Evolutionary conservation across 116 monocot species (phyloP), one percentile per base, ranked within the genome.

Genomic region (Trichopus zeylanicus): DNA sequence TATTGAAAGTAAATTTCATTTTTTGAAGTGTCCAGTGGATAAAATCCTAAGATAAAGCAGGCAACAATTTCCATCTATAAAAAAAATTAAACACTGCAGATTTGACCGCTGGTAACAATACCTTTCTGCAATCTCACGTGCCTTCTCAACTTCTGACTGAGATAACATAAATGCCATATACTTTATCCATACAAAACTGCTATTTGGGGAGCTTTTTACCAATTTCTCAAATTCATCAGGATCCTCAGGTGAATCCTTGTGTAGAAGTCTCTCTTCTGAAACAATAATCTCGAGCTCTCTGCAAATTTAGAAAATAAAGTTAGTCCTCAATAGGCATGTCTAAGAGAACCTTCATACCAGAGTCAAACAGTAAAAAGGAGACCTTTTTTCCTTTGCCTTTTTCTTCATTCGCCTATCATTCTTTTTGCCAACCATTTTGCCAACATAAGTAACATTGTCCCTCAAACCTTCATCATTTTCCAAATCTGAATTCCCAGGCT

Each of bases 191-290:
- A 87, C 61, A 68, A 79, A 86, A 57, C 95, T 90, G 63, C 91
- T 90, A 46, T 87, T 90, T 10, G 95, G 94, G 3, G 95, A 90
- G 49, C 71, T 81, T 62, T 87, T 74, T n/a, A 87, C 90, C 54
- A 90, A 61, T 65, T 78, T 95, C 65, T 95, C 95, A 74, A 81
- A 95, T 53, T 95, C 95, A 67, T 95, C 95, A 47, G 51, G 81
- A 49, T 74, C 90, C 26, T 52, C 62, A 49, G 95, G 95, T 29
- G 68, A 35, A 57, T 75, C 81, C 30, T 79, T 76, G 55, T 77
- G 67, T 46, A 90, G 63, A 26, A 29, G 53, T 63, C 84, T 87
- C 49, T 90, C 77, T 62, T 95, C 95, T 65, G 81, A 63, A 20
- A 81, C 75, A 65, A 62, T 77, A 29, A 95, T 82, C 63, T 78